Percentiles rank a stretch among this genome's conserved stretches.
These are phyloP conservation scores for Cryptosporidium viatorum DNA, from an alignment of 169 alveolate genomes.

Conservation along the genomic window DNA sequence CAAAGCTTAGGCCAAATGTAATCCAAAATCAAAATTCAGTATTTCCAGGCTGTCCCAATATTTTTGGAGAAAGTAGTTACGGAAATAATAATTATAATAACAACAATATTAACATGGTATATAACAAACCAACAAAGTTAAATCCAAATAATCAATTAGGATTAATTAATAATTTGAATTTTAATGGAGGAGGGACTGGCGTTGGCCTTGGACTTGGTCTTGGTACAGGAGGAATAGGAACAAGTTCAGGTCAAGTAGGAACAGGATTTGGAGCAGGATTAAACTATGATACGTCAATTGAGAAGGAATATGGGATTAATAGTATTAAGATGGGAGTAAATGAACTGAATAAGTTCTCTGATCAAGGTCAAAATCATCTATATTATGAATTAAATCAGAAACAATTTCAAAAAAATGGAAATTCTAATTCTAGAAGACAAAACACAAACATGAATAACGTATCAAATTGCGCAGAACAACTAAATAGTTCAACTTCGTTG, in stretches of 20 bases:
- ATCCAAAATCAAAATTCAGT: background rate
- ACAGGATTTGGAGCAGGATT: background rate
- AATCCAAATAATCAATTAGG: slow-evolving; percentile 6
- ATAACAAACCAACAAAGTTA: background rate
- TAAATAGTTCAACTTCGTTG: background rate
- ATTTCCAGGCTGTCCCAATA: background rate
- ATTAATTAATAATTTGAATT: background rate
- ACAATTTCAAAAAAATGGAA: background rate
- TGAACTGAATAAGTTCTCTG: background rate
- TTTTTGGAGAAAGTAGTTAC: background rate
- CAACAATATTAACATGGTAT: background rate
- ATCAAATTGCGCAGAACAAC: background rate
- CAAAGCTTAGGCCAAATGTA: slow-evolving; percentile 15
- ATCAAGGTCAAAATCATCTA: background rate
- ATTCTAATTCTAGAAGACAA: background rate
- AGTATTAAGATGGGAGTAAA: background rate
- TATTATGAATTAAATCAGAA: background rate
- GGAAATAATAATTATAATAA: background rate
- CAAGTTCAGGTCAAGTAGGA: background rate
- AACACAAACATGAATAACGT: background rate
- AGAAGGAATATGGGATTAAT: background rate
- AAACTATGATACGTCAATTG: background rate
- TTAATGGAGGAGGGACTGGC: background rate
- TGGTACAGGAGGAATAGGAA: background rate
- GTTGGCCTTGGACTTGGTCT: background rate